Conservation (phyloP, 345 rosid species). For the Populus simonii region DNA sequence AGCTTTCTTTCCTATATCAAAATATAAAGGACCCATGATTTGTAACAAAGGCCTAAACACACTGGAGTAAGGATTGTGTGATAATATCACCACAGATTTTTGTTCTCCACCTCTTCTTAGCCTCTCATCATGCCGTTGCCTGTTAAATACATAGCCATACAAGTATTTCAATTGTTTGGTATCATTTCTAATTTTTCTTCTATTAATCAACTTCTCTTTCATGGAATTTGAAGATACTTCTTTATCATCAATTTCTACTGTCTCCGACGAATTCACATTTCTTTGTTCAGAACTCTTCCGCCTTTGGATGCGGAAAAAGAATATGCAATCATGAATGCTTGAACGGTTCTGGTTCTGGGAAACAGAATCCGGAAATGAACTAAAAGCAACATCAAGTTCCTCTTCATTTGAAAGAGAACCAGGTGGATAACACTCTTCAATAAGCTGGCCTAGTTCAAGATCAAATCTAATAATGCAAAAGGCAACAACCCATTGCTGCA, state of each 20-base stretch:
- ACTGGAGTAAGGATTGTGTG: conserved; percentile 70
- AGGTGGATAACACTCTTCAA: conserved; percentile 87
- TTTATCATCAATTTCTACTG: conserved; percentile 29
- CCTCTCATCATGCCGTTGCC: conserved; percentile 95
- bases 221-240: conserved; percentile 22
- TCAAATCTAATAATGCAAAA: conserved; percentile 89
- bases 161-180: conserved; percentile 36
- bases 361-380: conserved; percentile 94
- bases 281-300: conserved; percentile 34
- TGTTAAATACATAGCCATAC: conserved; percentile 91
- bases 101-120: conserved; percentile 96
- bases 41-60: conserved; percentile 91
- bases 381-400: conserved; percentile 88
- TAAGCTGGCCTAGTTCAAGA: conserved; percentile 93
- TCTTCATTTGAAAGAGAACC: conserved; percentile 63
- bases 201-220: conserved; percentile 20
- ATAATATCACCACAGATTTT: conserved; percentile 86
- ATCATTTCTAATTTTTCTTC: conserved; percentile 12
- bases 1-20: conserved; percentile 79
- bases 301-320: conserved; percentile 86
- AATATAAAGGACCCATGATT: conserved; percentile 92
- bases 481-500: conserved; percentile 77
- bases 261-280: conserved; percentile 29
- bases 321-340: conserved; percentile 93
- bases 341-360: conserved; percentile 85